Evolutionary conservation across 2,329 filamentous ascomycete genomes (phyloP).

Genomic region (Calonectria ilicicola): DNA sequence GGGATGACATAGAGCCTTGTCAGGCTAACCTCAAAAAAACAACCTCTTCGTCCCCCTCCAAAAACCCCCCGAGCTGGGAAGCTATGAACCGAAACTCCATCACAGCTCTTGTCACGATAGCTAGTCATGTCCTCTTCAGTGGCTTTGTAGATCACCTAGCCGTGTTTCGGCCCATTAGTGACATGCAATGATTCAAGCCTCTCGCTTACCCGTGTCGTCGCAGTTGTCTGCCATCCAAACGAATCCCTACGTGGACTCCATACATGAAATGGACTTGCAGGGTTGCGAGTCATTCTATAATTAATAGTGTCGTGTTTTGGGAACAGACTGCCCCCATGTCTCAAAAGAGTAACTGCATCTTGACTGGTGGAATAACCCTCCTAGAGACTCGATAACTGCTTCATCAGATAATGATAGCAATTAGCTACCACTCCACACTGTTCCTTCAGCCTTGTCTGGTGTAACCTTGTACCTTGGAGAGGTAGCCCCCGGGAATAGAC

Average conservation of each 20-base stretch:
- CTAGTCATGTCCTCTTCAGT: neutral
- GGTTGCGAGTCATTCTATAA: constrained; percentile 4
- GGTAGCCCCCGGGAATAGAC: constrained; percentile 25
- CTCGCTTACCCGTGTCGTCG: neutral
- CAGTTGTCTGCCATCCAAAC: neutral
- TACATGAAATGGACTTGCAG: neutral
- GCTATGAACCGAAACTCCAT: neutral
- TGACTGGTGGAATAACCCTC: neutral
- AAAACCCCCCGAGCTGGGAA: neutral
- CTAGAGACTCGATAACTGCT: neutral
- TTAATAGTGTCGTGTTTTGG: neutral
- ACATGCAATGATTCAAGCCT: neutral
- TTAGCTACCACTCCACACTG: neutral
- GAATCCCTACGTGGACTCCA: neutral
- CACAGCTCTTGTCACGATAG: neutral
- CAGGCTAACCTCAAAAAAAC: neutral
- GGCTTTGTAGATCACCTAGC: neutral
- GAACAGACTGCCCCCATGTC: neutral
- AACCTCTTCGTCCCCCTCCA: neutral
- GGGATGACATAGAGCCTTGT: neutral
- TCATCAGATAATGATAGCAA: neutral
- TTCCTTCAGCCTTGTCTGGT: constrained; percentile 2
- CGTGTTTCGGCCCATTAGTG: neutral
- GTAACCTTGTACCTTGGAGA: constrained; percentile 46
- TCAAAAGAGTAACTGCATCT: neutral